A percentile compares a stretch with the other conserved stretches of the same genome.
phyloP scores from a whole-genome alignment of 2,329 filamentous ascomycete species.

The Colletotrichum tanaceti region DNA sequence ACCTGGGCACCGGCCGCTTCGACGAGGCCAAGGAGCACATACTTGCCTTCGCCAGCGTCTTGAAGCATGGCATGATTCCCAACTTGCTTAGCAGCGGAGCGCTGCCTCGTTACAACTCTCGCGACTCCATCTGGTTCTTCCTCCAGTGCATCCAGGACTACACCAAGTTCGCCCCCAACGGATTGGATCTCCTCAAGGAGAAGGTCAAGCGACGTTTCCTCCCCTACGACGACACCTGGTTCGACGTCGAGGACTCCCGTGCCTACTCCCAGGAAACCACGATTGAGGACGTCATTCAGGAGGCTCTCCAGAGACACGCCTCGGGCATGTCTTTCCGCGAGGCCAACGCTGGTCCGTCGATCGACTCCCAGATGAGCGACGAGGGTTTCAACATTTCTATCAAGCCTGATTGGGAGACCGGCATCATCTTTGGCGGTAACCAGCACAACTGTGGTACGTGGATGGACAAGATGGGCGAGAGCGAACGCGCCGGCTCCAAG shows the following conservation, averaged over 20 bases:
- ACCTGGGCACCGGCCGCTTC: slow-evolving; percentile 88
- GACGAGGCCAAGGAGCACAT: slow-evolving; percentile 94
- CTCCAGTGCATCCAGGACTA: slow-evolving; percentile 97
- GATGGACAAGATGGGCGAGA: slow-evolving; percentile 99
- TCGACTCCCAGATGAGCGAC: slow-evolving; percentile 93
- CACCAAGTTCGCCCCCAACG: slow-evolving; percentile 81
- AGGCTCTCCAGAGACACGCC: slow-evolving; percentile 92
- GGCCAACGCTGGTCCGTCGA: slow-evolving; percentile 87
- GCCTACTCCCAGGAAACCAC: slow-evolving; percentile 89
- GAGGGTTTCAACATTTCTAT: slow-evolving; percentile 94
- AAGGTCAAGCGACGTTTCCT: slow-evolving; percentile 87
- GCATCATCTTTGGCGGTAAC: slow-evolving; percentile 93
- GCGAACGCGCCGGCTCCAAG: slow-evolving; percentile 88
- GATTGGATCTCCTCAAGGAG: slow-evolving; percentile 77
- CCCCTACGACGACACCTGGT: slow-evolving; percentile 97
- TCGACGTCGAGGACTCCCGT: slow-evolving; percentile 80
- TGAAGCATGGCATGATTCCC: slow-evolving; percentile 99
- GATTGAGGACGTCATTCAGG: slow-evolving; percentile 90
- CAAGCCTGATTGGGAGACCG: slow-evolving; percentile 89
- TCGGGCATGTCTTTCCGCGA: slow-evolving; percentile 91
- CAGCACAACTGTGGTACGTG: slow-evolving; percentile 97
- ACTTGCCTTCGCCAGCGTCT: slow-evolving; percentile 89
- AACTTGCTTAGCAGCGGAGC: slow-evolving; percentile 90
- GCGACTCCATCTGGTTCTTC: slow-evolving; percentile 98
- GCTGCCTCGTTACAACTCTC: slow-evolving; percentile 90